Evolutionary conservation across 108 stramenopile genomes (phyloP).

Genomic region (Nitzschia sp.): DNA sequence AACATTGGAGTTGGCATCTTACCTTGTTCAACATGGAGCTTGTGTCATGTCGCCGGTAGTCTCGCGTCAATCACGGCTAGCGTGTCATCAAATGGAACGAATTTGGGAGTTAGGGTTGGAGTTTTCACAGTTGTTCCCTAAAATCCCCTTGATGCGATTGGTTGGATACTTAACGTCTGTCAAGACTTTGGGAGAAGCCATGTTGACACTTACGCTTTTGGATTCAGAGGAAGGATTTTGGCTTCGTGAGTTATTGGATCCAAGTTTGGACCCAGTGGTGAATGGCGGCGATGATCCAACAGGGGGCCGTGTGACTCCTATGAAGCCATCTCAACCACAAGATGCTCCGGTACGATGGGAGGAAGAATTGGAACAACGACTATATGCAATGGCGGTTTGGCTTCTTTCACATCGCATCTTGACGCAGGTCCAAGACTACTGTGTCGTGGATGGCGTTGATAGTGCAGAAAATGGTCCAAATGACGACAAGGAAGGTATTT

Average conservation of each 20-base stretch:
- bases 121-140: constrained; percentile 68
- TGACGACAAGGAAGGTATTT: neutral
- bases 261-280: neutral
- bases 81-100: constrained; percentile 45
- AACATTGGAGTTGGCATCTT: constrained; percentile 60
- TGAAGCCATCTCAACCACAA: neutral
- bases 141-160: constrained; percentile 41
- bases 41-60: constrained; percentile 64
- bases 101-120: constrained; percentile 54
- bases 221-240: constrained; percentile 28
- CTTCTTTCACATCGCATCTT: constrained; percentile 57
- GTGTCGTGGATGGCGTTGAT: constrained; percentile 29
- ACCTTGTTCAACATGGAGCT: constrained; percentile 52
- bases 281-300: neutral
- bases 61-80: constrained; percentile 40
- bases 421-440: constrained; percentile 58
- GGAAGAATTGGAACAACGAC: constrained; percentile 46
- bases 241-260: constrained; percentile 20
- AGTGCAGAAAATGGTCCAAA: constrained; percentile 12
- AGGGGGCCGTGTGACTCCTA: neutral
- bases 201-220: constrained; percentile 16
- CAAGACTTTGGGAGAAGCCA: constrained; percentile 33
- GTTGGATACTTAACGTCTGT: constrained; percentile 33
- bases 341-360: constrained; percentile 7
- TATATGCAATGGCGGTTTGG: constrained; percentile 69